Evolutionary conservation across 805 yeast species (phyloP).

Genomic region (Cyberlindnera euphorbiae): DNA sequence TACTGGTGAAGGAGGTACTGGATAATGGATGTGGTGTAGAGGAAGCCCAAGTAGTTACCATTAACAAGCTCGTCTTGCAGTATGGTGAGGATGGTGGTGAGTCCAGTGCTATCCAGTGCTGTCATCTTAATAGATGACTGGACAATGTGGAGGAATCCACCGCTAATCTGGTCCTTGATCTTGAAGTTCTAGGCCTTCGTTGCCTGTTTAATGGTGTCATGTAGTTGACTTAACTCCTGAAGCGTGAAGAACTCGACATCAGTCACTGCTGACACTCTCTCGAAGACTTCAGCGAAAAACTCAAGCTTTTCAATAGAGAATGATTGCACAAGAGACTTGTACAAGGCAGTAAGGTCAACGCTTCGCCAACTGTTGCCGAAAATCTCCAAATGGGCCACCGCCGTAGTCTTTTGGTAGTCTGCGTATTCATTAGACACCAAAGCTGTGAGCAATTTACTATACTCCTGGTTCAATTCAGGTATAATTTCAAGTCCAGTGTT

Average conservation of each 20-base stretch:
- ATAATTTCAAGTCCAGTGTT: constrained; percentile 14
- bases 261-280: constrained; percentile 14
- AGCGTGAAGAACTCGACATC: constrained; percentile 11
- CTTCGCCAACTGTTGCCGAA: constrained; percentile 28
- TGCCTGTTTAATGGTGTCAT: neutral
- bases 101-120: constrained; percentile 18
- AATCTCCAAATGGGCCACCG: constrained; percentile 22
- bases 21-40: constrained; percentile 13
- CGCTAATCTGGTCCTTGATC: constrained; percentile 27
- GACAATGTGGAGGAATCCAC: constrained; percentile 25
- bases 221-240: constrained; percentile 13
- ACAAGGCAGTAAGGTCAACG: constrained; percentile 17
- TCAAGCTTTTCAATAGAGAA: constrained; percentile 26
- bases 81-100: constrained; percentile 15
- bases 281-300: constrained; percentile 26
- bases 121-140: constrained; percentile 16
- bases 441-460: constrained; percentile 24
- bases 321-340: constrained; percentile 11
- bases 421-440: constrained; percentile 17
- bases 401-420: constrained; percentile 21
- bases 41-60: constrained; percentile 13
- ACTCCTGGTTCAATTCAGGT: constrained; percentile 8
- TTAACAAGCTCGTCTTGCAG: constrained; percentile 15
- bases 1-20: constrained; percentile 18
- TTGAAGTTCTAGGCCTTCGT: constrained; percentile 19